Conservation (phyloP, 2,329 filamentous ascomycete genomes). For the Immersiporthe knoxdaviesiana region DNA sequence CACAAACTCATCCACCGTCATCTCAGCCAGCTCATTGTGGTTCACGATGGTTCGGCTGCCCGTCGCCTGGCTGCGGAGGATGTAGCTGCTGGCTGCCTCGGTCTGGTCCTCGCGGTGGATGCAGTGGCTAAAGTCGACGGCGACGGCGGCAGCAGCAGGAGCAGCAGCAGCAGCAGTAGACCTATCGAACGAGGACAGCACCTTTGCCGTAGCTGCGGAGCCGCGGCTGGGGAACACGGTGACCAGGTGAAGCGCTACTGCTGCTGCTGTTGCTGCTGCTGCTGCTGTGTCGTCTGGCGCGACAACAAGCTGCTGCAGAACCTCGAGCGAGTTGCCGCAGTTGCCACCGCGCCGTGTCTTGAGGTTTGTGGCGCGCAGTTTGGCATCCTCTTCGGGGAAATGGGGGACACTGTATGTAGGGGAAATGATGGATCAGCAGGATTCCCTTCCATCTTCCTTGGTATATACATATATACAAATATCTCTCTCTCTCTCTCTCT, state of each 20-base stretch:
- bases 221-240: slow-evolving; percentile 56
- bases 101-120: slow-evolving; percentile 59
- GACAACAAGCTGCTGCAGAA: slow-evolving; percentile 65
- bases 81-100: slow-evolving; percentile 69
- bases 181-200: slow-evolving; percentile 57
- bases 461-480: too few relatives aligned
- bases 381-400: slow-evolving; percentile 72
- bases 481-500: too few relatives aligned
- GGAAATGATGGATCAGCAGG: background rate
- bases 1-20: slow-evolving; percentile 65
- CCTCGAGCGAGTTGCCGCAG: slow-evolving; percentile 71
- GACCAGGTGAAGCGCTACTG: slow-evolving; percentile 48
- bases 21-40: slow-evolving; percentile 68
- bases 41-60: slow-evolving; percentile 72
- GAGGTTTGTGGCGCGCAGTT: slow-evolving; percentile 66
- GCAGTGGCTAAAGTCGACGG: slow-evolving; percentile 58
- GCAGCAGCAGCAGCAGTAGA: too few relatives aligned
- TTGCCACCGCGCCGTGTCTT: slow-evolving; percentile 71
- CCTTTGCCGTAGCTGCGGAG: slow-evolving; percentile 54
- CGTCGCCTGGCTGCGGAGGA: slow-evolving; percentile 62
- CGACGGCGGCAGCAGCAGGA: too few relatives aligned
- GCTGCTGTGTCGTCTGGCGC: too few relatives aligned
- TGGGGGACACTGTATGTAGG: slow-evolving; percentile 57
- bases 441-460: background rate
- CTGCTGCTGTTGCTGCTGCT: too few relatives aligned